Evolutionary conservation across 257 asterid genomes (phyloP).

Genomic region (Buddleja alternifolia): DNA sequence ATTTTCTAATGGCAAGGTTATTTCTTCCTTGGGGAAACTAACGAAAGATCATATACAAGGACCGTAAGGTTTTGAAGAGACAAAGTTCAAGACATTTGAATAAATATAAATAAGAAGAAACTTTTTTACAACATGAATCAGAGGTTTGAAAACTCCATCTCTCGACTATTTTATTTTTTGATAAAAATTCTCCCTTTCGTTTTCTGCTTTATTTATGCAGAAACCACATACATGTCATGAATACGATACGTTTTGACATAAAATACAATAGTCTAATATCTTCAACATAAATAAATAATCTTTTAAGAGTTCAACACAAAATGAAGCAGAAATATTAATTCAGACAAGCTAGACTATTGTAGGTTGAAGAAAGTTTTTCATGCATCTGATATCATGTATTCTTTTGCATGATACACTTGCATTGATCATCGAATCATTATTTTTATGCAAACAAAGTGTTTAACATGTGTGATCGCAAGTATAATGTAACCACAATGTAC

Average conservation of each 20-base stretch:
- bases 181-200: slow-evolving; percentile 32
- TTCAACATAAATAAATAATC: too few species aligned
- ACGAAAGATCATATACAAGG: slow-evolving; percentile 45
- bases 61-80: slow-evolving; percentile 27
- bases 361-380: too few species aligned
- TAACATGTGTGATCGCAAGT: too few species aligned
- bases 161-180: slow-evolving; percentile 40
- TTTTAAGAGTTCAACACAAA: too few species aligned
- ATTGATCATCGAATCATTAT: too few species aligned
- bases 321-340: too few species aligned
- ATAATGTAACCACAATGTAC: too few species aligned
- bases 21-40: slow-evolving; percentile 32
- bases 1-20: slow-evolving; percentile 23
- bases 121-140: background rate
- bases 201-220: slow-evolving; percentile 32
- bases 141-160: slow-evolving; percentile 30
- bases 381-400: too few species aligned
- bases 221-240: slow-evolving; percentile 43
- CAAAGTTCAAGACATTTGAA: slow-evolving; percentile 31
- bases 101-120: slow-evolving; percentile 45
- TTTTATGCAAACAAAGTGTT: too few species aligned
- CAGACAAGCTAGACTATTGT: too few species aligned
- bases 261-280: too few species aligned
- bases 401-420: too few species aligned
- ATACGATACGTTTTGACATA: slow-evolving; percentile 40